Base-by-base conservation (phyloP, 345 rosid genomes). In the Theobroma cacao region DNA sequence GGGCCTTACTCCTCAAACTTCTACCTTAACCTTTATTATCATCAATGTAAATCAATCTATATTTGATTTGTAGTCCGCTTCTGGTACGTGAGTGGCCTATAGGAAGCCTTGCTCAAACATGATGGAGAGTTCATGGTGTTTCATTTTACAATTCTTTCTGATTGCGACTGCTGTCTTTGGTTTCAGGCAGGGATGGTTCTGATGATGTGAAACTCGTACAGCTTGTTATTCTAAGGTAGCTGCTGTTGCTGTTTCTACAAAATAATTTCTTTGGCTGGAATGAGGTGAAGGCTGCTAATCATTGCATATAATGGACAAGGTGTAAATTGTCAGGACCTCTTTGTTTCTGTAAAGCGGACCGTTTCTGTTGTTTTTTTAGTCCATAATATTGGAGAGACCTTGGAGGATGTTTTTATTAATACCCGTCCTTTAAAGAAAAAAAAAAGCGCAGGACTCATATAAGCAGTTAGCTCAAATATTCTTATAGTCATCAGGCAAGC, bases 301-400 rank as follows among this genome's bases (percentile, higher is more conserved):
- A 38, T 75, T 69, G 65, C 75, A 77, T 36, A 45, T 70, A 47
- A 60, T 36, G 55, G 65, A 48, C 30, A 26, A 77, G 56, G 28
- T 80, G 80, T 82, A 79, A 81, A 81, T 78, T 61, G 78, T 80
- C 63, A 22, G 67, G 77, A 53, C 59, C 59, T 78, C 79, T 63
- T 72, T 71, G 74, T 67, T 74, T 80, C 74, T 82, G 88, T 85
- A 82, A 84, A 85, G 78, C 72, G 41, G 74, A 53, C 34, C 58
- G 47, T 73, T 78, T 43, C n/a, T 17, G 7, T 68, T 43, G n/a
- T n/a, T n/a, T 78, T 72, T 73, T 18, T 34, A 33, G 63, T 41
- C 50, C 65, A n/a, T 40, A 38, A 7, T 80, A 48, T 72, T 58
- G 36, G 53, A 38, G 77, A 52, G 43, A 30, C 28, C 1, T 8